Evolutionary conservation across 352 stramenopile genomes (phyloP), one percentile per base, ranked within the genome.

Genomic region (Blastocystis sp.): DNA sequence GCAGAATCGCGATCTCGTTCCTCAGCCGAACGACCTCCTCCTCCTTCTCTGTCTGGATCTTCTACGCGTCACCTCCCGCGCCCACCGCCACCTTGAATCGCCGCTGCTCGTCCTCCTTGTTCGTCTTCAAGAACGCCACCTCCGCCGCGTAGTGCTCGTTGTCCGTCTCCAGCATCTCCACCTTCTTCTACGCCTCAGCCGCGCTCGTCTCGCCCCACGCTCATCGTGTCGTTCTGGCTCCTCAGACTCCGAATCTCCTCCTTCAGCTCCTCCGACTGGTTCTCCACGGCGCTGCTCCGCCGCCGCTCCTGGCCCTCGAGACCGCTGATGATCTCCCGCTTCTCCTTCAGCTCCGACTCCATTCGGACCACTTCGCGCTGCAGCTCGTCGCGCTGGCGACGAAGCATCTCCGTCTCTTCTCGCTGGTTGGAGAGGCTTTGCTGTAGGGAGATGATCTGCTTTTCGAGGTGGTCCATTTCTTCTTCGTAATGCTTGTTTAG

Each of bases 361-460:
- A 81, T 24, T 66, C 50, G 39, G 24, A 24, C 21, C 16, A 81
- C 71, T 16, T 81, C 71, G 9, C 35, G 13, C 29, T 81, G 71
- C n/a, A 81, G 41, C 0, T 81, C 71, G 37, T 81, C 71, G 10
- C 71, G 71, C 33, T 81, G 71, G 1, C 71, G 71, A 4, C 71
- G 71, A 13, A 81, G 45, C 59, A 31, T 16, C 31, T 81, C 71
- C 35, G 71, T 35, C 31, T 81, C 71, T 33, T 81, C 71, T 0
- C 35, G 24, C 45, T n/a, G 16, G 3, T 31, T 33, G 19, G 41
- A 16, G 31, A 81, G 50, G 3, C 21, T 24, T 31, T 81, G 71
- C 37, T 81, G 71, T 9, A 81, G 71, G 13, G 13, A 21, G 13
- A 66, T 21, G 24, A 81, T 33, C 13, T 37, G 39, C 16, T 9